Percentiles rank a stretch among this genome's conserved stretches.
These are phyloP conservation scores for Colletotrichum euphorbiae DNA, from an alignment of 2,329 filamentous ascomycete species.

Conservation along the genomic window DNA sequence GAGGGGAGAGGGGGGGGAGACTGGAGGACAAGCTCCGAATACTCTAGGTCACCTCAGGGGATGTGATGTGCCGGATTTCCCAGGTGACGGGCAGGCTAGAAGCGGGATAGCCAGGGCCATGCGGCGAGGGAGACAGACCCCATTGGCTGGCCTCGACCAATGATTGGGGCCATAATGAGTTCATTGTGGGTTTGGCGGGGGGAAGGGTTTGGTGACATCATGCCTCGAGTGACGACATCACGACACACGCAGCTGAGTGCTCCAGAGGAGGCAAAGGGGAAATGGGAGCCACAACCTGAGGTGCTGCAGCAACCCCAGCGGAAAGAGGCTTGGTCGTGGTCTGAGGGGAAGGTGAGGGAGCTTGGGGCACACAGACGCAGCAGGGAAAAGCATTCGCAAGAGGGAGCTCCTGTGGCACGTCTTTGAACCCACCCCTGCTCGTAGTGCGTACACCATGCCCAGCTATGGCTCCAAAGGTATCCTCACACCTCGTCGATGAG, in stretches of 20 bases:
- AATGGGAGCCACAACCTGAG: background rate
- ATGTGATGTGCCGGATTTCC: slow-evolving; percentile 16
- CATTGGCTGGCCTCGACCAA: slow-evolving; percentile 33
- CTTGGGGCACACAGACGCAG: slow-evolving; percentile 6
- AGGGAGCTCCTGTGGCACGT: background rate
- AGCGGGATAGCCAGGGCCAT: slow-evolving; percentile 26
- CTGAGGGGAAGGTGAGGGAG: background rate
- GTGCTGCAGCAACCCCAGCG: no score
- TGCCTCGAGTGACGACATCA: slow-evolving; percentile 51
- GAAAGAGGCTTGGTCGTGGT: slow-evolving; percentile 5
- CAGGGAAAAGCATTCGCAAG: background rate
- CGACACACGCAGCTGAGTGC: background rate
- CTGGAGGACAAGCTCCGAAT: slow-evolving; percentile 27
- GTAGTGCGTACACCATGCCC: background rate
- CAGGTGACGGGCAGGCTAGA: slow-evolving; percentile 27
- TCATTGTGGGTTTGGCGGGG: slow-evolving; percentile 34
- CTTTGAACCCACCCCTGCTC: background rate
- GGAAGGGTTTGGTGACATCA: slow-evolving; percentile 55
- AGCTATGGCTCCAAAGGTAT: slow-evolving; percentile 9
- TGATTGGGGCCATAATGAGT: slow-evolving; percentile 11
- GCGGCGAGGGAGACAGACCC: slow-evolving; percentile 26
- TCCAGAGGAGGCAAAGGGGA: background rate
- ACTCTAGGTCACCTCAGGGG: background rate
- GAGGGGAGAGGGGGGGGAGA: background rate
- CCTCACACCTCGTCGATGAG: slow-evolving; percentile 23